These are phyloP conservation scores for Lyophyllum decastes DNA, from an alignment of 768 basidiomycete genomes.

Conservation along the genomic window DNA sequence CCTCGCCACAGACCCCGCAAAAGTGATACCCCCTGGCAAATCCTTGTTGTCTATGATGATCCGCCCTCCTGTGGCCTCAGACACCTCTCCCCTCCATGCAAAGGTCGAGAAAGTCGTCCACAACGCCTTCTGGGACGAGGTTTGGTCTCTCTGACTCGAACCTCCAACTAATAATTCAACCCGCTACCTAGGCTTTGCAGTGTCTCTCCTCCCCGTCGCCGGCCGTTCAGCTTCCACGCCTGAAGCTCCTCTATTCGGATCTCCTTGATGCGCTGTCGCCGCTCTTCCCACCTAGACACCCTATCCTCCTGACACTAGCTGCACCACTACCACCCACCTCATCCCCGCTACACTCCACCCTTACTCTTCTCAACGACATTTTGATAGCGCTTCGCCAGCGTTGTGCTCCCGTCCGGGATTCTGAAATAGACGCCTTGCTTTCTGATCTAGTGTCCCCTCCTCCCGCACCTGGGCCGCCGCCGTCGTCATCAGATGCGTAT, in stretches of 20 bases:
- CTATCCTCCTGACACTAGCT: slow-evolving; percentile 50
- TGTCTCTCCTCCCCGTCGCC: slow-evolving; percentile 60
- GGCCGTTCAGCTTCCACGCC: slow-evolving; percentile 56
- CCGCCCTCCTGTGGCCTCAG: slow-evolving; percentile 1
- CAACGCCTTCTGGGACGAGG: slow-evolving; percentile 76
- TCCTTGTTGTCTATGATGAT: slow-evolving; percentile 66
- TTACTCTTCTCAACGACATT: slow-evolving; percentile 56
- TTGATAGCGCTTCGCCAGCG: slow-evolving; percentile 54
- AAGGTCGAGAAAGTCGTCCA: slow-evolving; percentile 58
- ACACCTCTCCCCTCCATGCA: slow-evolving; percentile 27
- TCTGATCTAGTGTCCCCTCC: slow-evolving; percentile 19
- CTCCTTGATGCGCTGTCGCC: slow-evolving; percentile 49
- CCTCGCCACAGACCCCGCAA: slow-evolving; percentile 62
- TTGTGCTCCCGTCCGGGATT: slow-evolving; percentile 69
- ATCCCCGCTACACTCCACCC: slow-evolving; percentile 60
- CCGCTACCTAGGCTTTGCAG: slow-evolving; percentile 46
- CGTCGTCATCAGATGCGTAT: slow-evolving; percentile 17
- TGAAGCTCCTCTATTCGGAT: slow-evolving; percentile 59
- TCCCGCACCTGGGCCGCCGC: slow-evolving; percentile 10
- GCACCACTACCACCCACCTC: slow-evolving; percentile 68
- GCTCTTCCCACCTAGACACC: slow-evolving; percentile 59
- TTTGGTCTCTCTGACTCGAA: slow-evolving; percentile 30
- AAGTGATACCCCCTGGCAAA: slow-evolving; percentile 71
- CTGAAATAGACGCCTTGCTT: slow-evolving; percentile 47
- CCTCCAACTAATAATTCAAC: neutral